Evolutionary conservation across 2,329 filamentous ascomycete species (phyloP), one percentile per base, ranked within the genome.

Genomic region (Calcarisporium arbuscula): DNA sequence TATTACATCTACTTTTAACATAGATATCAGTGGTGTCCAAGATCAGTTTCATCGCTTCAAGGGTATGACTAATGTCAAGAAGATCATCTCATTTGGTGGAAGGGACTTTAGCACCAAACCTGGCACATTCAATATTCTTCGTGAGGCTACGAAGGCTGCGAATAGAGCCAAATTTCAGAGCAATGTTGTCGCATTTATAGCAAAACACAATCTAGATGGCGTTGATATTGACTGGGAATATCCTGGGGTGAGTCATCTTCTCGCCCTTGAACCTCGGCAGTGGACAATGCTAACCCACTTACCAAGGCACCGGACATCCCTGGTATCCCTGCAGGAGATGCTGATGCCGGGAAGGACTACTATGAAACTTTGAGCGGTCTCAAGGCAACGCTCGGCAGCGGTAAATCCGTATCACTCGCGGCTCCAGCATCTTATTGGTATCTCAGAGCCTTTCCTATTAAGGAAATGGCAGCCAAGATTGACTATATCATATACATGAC

Each of bases 151-250:
- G 21, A 50, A 34, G 40, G 35, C 48, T 1, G 43, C 49, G 2
- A 70, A 72, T 38, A 53, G 62, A 1, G 40, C 47, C 7, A 58
- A 19, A 12, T 56, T 71, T 26, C 46, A 53, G 7, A 40, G 49
- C 14, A 61, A 62, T 42, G 36, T 64, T 25, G 45, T 58, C 37
- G 34, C 60, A 15, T 62, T 72, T 42, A 11, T 70, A 31, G 44
- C 58, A 15, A 27, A 67, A 20, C 26, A 65, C 17, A 45, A 48
- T 4, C 42, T 70, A 0, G 64, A 68, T 30, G 66, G 67, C 0
- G 47, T 68, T 8, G 64, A 68, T 28, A 47, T 68, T 27, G 64
- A 69, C 42, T 72, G 67, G 68, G 65, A 68, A 35, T 68, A 69
- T 35, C 60, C 60, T 1, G 55, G 51, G 1, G 54, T 53, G 20